Evolutionary conservation across 169 alveolate genomes (phyloP).

Genomic region (Eimeria tenella): DNA sequence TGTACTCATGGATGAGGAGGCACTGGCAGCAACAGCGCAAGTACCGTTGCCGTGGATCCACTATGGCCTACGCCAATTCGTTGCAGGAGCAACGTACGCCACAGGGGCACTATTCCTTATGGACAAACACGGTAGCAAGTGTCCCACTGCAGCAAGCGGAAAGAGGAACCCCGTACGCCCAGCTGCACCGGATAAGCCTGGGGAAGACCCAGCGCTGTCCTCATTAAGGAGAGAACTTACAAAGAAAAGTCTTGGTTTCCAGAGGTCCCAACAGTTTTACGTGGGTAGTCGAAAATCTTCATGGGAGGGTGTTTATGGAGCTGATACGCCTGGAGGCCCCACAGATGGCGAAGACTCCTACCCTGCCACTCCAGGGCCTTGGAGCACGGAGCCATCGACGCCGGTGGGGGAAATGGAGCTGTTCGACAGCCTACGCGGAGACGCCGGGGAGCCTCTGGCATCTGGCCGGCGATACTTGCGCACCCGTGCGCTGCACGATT

Average conservation of each 20-base stretch:
- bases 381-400: constrained; percentile 21
- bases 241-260: not conserved
- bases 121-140: constrained; percentile 32
- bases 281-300: not conserved
- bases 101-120: constrained; percentile 26
- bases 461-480: constrained; percentile 29
- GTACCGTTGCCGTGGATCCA: constrained; percentile 3
- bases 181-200: not conserved
- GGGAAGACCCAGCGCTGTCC: constrained; percentile 11
- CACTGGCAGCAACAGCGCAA: constrained; percentile 35
- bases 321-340: not conserved
- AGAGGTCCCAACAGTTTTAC: not conserved
- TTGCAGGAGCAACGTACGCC: constrained; percentile 21
- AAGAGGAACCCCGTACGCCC: not conserved
- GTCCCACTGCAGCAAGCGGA: constrained; percentile 1
- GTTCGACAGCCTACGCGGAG: not conserved
- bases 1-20: constrained; percentile 21
- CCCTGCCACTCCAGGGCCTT: constrained; percentile 51
- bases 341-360: constrained; percentile 30
- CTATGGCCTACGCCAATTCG: constrained; percentile 12
- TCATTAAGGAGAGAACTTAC: constrained; percentile 1
- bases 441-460: constrained; percentile 15
- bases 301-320: not conserved
- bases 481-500: constrained; percentile 32
- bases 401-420: constrained; percentile 17